Evolutionary conservation across 176 grass and related monocot genomes (phyloP).

Genomic region (Musa acuminata): DNA sequence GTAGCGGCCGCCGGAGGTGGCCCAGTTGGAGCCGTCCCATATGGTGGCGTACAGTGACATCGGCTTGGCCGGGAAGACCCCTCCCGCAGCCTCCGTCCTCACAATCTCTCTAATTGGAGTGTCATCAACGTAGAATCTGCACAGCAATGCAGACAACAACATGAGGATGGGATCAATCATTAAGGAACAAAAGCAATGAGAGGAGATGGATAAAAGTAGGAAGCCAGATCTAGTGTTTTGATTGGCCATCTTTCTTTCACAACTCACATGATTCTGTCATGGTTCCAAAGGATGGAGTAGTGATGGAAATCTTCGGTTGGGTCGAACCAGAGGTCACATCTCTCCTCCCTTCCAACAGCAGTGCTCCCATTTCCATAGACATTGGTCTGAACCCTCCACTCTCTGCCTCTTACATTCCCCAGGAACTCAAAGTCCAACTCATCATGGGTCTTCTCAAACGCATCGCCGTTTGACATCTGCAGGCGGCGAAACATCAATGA

Average conservation of each 20-base stretch:
- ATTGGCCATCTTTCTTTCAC: background rate
- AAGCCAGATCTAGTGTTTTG: no score
- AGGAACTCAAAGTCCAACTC: no score
- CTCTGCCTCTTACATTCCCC: no score
- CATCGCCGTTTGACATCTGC: slow-evolving; percentile 72
- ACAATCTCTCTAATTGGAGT: slow-evolving; percentile 46
- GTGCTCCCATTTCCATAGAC: no score
- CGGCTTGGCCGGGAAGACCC: slow-evolving; percentile 64
- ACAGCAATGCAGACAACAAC: slow-evolving; percentile 43
- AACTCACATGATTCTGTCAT: slow-evolving; percentile 44
- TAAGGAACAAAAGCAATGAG: no score
- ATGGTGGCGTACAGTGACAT: slow-evolving; percentile 27
- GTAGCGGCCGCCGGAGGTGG: no score
- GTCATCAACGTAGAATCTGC: slow-evolving; percentile 23
- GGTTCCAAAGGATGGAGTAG: slow-evolving; percentile 80
- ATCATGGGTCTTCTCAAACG: slow-evolving; percentile 6
- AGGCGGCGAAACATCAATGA: background rate
- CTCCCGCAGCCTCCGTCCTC: slow-evolving; percentile 47
- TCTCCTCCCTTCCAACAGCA: slow-evolving; percentile 61
- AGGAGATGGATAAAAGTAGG: no score
- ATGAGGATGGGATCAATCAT: background rate
- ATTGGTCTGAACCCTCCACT: no score
- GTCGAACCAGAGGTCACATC: slow-evolving; percentile 74
- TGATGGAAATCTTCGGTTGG: slow-evolving; percentile 71
- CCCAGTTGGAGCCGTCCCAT: no score